Evolutionary conservation across 176 grass and related monocot species (phyloP).

Genomic region (Pontederia paniculata): DNA sequence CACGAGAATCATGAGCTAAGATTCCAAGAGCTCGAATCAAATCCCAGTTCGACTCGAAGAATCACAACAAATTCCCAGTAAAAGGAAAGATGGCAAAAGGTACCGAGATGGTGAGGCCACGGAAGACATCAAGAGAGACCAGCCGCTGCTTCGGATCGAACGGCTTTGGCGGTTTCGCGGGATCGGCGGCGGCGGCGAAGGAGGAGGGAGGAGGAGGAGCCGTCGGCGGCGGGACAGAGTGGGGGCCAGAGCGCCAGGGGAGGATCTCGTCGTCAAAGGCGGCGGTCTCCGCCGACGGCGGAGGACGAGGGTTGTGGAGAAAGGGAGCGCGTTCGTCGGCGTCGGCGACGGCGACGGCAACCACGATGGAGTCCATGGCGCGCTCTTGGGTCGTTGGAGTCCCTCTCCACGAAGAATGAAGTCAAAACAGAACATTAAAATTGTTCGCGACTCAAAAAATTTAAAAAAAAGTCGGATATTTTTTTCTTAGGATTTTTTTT

Average conservation of each 20-base stretch:
- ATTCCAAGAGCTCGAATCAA: background rate
- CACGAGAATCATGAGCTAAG: constrained; percentile 84
- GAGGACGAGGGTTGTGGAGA: constrained; percentile 18
- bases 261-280: constrained; percentile 37
- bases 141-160: constrained; percentile 29
- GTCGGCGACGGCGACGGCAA: constrained; percentile 27
- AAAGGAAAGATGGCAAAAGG: background rate
- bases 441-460: too few relatives aligned
- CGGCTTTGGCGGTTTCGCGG: constrained; percentile 20
- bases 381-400: background rate
- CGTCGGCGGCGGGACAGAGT: background rate
- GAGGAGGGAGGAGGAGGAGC: background rate
- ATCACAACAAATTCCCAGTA: background rate
- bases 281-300: background rate
- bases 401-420: too few relatives aligned
- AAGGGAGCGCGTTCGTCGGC: constrained; percentile 20
- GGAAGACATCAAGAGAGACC: constrained; percentile 82
- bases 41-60: too few relatives aligned
- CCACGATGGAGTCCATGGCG: constrained; percentile 25
- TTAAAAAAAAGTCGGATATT: too few relatives aligned
- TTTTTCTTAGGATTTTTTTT: too few relatives aligned
- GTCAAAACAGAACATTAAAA: too few relatives aligned
- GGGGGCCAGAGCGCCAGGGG: constrained; percentile 12
- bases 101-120: constrained; percentile 80
- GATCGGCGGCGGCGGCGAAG: constrained; percentile 3